phyloP scores from a whole-genome alignment of 148 eudicot species.

The Cornus kousa region DNA sequence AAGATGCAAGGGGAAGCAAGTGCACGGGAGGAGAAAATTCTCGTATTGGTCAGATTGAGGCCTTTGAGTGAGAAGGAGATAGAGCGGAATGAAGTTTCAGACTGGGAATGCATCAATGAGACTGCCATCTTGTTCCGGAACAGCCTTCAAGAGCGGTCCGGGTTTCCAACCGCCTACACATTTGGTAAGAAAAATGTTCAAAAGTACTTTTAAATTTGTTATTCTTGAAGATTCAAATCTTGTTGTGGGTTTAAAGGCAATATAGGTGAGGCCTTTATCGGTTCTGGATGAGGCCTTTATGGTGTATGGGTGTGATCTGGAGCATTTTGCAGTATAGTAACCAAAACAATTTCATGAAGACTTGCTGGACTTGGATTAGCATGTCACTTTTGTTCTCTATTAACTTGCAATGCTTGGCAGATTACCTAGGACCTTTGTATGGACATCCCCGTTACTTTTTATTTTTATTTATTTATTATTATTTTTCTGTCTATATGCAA shows the following conservation, averaged over 20 bases:
- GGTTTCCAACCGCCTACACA: slow-evolving; percentile 74
- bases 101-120: slow-evolving; percentile 91
- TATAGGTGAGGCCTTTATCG: neutral
- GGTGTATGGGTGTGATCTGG: neutral
- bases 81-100: slow-evolving; percentile 68
- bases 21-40: slow-evolving; percentile 77
- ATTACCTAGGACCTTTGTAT: neutral
- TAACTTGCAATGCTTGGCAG: neutral
- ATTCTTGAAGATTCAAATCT: neutral
- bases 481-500: too few species aligned
- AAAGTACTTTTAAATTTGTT: neutral
- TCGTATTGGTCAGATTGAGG: slow-evolving; percentile 83
- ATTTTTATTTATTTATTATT: too few species aligned
- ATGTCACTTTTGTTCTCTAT: neutral
- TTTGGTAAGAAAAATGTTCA: slow-evolving; percentile 52
- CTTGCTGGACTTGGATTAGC: neutral
- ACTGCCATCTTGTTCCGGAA: slow-evolving; percentile 72
- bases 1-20: slow-evolving; percentile 41
- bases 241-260: neutral
- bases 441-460: neutral
- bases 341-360: neutral
- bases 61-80: slow-evolving; percentile 87
- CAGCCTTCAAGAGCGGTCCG: slow-evolving; percentile 89
- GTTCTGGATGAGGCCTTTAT: neutral
- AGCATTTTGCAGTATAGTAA: neutral